A percentile compares a stretch with the other conserved stretches of the same genome.
Evolutionary conservation across 2,329 filamentous ascomycete genomes (phyloP).

Genomic region (Ceratocystis cubensis): DNA sequence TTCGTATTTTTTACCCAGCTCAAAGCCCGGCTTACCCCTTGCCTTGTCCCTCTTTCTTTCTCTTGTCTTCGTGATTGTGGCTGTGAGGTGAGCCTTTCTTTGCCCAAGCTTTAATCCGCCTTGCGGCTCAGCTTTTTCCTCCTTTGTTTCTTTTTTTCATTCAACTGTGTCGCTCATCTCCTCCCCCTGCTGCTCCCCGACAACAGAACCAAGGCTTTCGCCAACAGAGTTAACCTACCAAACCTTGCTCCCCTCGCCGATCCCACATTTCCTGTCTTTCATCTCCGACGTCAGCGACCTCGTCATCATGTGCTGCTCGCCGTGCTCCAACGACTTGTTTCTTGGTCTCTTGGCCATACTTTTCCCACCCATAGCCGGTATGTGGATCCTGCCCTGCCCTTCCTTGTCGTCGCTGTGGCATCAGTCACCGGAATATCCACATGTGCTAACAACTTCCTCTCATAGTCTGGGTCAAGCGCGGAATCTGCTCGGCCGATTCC

Average conservation of each 20-base stretch:
- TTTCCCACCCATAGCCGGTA: constrained; percentile 54
- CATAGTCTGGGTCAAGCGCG: constrained; percentile 89
- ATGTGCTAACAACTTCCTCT: background rate
- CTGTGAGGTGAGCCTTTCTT: no score
- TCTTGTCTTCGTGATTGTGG: background rate
- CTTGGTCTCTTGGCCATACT: constrained; percentile 51
- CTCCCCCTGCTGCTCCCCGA: background rate
- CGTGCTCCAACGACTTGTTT: constrained; percentile 42
- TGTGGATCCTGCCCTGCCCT: constrained; percentile 25
- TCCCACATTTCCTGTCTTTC: background rate
- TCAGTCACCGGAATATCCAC: background rate
- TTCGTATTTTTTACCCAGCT: background rate
- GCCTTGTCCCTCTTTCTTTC: background rate
- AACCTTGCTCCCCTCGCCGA: background rate
- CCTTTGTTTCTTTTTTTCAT: background rate
- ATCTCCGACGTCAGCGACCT: background rate
- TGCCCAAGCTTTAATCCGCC: no score
- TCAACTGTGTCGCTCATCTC: background rate
- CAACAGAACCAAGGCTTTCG: background rate
- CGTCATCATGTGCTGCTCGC: constrained; percentile 36
- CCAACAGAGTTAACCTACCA: background rate
- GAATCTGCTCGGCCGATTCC: constrained; percentile 83
- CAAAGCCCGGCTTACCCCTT: background rate
- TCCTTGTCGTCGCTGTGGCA: background rate
- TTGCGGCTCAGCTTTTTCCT: background rate